Percentiles rank a stretch among this genome's conserved stretches.
Evolutionary conservation across 83 land plant species (phyloP).

Genomic region (Larix sibirica): DNA sequence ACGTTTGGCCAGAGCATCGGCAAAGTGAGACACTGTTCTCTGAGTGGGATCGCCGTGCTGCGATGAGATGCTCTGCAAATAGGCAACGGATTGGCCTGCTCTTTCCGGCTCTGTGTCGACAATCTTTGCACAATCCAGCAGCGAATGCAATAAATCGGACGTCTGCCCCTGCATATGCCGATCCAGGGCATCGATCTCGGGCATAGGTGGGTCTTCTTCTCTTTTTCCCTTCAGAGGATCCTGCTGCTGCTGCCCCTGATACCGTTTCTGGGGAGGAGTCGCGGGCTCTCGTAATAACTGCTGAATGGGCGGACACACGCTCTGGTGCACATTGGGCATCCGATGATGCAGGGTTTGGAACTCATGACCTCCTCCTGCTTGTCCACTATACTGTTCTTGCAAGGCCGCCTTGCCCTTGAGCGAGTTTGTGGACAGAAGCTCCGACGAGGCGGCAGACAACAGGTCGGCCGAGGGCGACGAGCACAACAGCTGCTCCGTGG

Average conservation of each 20-base stretch:
- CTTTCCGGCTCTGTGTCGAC: constrained; percentile 45
- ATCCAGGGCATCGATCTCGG: not conserved
- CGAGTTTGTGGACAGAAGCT: constrained; percentile 1
- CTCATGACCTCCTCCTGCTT: not conserved
- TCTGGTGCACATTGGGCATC: not conserved
- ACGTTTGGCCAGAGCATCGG: constrained; percentile 48
- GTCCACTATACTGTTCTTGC: too few relatives aligned
- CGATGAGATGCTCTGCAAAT: constrained; percentile 34
- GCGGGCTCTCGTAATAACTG: not conserved
- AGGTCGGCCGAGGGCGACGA: constrained; percentile 14
- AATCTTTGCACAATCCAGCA: constrained; percentile 61
- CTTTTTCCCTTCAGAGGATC: constrained; percentile 5
- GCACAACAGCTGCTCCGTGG: constrained; percentile 4
- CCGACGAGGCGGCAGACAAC: constrained; percentile 7
- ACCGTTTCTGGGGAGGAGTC: constrained; percentile 13
- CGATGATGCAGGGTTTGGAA: not conserved
- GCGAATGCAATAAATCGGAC: constrained; percentile 31
- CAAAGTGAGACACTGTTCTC: constrained; percentile 60
- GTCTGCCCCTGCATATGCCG: constrained; percentile 7
- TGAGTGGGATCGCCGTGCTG: constrained; percentile 58
- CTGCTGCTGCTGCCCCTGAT: constrained; percentile 5
- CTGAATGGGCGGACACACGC: not conserved
- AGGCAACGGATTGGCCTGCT: constrained; percentile 35
- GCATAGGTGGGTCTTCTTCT: not conserved
- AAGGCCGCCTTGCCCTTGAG: not conserved